phyloP scores from a whole-genome alignment of 306 rosid species.

The Urtica urens region DNA sequence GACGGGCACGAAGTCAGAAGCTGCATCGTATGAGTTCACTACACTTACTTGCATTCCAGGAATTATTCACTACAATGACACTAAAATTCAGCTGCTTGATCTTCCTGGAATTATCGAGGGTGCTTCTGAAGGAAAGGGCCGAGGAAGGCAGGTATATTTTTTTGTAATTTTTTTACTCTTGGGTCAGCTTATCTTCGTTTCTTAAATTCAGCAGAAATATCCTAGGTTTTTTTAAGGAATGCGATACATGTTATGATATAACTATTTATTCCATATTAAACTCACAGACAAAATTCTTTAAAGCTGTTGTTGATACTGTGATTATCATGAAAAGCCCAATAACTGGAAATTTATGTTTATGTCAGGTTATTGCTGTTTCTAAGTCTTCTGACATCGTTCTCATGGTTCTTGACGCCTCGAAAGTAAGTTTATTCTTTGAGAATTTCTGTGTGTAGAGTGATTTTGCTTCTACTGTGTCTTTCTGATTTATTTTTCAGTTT shows the following conservation, averaged over 20 bases:
- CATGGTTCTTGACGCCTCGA: constrained; percentile 98
- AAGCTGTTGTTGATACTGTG: too few species aligned
- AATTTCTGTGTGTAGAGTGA: constrained; percentile 9
- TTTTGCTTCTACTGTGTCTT: constrained; percentile 8
- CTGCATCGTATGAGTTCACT: constrained; percentile 98
- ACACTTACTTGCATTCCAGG: constrained; percentile 98
- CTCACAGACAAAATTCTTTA: too few species aligned
- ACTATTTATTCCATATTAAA: too few species aligned
- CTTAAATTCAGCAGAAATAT: background rate
- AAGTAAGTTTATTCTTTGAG: constrained; percentile 39
- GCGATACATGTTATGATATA: background rate
- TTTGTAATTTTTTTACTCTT: background rate
- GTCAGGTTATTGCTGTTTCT: constrained; percentile 98
- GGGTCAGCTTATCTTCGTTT: background rate
- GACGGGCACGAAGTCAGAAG: constrained; percentile 94
- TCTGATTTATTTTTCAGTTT: background rate
- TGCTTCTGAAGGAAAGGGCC: constrained; percentile 99
- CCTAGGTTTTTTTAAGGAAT: background rate
- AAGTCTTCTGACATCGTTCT: constrained; percentile 94
- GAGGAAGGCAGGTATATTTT: constrained; percentile 91
- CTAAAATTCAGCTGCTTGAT: constrained; percentile 96
- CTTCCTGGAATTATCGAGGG: constrained; percentile 99
- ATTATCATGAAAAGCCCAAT: constrained; percentile 13
- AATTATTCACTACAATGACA: constrained; percentile 88
- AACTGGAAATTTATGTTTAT: constrained; percentile 14